phyloP scores from a whole-genome alignment of 495 filamentous ascomycete species.

The Astrothelium macrocarpum region DNA sequence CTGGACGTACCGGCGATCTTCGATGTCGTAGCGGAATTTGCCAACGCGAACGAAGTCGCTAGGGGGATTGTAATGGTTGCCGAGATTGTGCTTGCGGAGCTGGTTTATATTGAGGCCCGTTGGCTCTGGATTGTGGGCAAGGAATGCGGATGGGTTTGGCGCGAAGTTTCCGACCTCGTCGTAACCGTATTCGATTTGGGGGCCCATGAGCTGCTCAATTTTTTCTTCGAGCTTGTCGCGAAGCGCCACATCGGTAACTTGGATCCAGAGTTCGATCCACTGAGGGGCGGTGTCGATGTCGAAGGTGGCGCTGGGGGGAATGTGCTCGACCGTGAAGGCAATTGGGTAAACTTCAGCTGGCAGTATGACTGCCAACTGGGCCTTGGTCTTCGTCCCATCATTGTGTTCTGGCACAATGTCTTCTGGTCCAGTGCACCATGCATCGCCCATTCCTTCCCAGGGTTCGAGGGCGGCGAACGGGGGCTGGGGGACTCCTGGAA shows the following conservation, averaged over 20 bases:
- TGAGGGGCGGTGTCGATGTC: conserved; percentile 48
- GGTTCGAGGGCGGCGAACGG: conserved; percentile 39
- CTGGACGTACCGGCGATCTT: conserved; percentile 37
- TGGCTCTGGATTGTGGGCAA: neutral
- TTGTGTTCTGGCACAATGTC: neutral
- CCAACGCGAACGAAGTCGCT: conserved; percentile 42
- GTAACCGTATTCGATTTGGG: conserved; percentile 15
- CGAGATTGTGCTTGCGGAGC: neutral
- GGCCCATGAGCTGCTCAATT: conserved; percentile 1
- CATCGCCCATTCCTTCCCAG: conserved; percentile 56
- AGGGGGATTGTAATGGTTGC: conserved; percentile 8
- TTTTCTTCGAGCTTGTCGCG: neutral
- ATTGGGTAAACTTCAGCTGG: conserved; percentile 42
- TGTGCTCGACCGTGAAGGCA: conserved; percentile 54
- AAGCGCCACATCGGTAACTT: conserved; percentile 29
- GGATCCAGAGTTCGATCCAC: conserved; percentile 52
- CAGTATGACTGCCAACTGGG: conserved; percentile 41
- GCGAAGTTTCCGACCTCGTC: neutral
- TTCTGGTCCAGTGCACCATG: conserved; percentile 49
- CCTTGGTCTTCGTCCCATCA: conserved; percentile 17
- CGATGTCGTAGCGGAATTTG: conserved; percentile 42
- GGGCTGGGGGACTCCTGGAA: conserved; percentile 16
- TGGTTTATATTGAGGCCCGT: neutral
- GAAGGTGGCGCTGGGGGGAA: conserved; percentile 41
- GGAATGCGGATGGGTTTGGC: neutral